Percentiles rank a stretch among this genome's conserved stretches.
These are phyloP conservation scores for Stephanodiscus triporus DNA, from an alignment of 108 stramenopile genomes.

Conservation along the genomic window DNA sequence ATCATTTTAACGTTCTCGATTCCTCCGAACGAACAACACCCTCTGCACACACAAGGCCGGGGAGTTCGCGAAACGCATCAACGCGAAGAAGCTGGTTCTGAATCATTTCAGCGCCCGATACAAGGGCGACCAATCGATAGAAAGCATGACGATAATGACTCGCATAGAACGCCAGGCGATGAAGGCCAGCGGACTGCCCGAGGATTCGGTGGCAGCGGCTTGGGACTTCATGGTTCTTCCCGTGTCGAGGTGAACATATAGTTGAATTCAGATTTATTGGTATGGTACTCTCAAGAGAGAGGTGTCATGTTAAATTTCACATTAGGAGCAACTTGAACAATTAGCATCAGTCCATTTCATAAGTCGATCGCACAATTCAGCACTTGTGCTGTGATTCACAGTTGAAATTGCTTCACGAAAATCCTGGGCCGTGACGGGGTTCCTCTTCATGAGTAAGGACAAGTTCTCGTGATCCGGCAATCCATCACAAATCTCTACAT, in stretches of 20 bases:
- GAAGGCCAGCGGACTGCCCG: conserved; percentile 63
- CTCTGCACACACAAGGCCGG: conserved; percentile 53
- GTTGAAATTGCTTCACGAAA: conserved; percentile 20
- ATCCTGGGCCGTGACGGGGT: conserved; percentile 37
- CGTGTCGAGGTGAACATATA: conserved; percentile 35
- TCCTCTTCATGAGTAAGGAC: conserved; percentile 29
- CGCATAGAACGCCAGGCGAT: conserved; percentile 84
- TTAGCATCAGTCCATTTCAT: conserved; percentile 22
- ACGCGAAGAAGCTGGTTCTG: conserved; percentile 76
- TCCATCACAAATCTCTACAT: conserved; percentile 8
- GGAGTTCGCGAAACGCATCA: conserved; percentile 66
- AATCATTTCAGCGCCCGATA: conserved; percentile 88
- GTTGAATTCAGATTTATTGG: too few species aligned
- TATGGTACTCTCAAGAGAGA: neutral
- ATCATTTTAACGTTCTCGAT: neutral
- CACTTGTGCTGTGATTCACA: conserved; percentile 18
- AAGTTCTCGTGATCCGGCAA: conserved; percentile 17
- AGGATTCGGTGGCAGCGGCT: conserved; percentile 72
- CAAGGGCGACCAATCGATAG: conserved; percentile 77
- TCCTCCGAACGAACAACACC: neutral
- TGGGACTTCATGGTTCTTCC: conserved; percentile 89
- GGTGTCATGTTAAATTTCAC: neutral
- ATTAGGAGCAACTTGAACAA: conserved; percentile 3
- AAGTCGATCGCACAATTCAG: conserved; percentile 25
- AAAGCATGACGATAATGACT: conserved; percentile 82